Evolutionary conservation across 495 filamentous ascomycete species (phyloP), one percentile per base, ranked within the genome.

Genomic region (Xylaria acuta): DNA sequence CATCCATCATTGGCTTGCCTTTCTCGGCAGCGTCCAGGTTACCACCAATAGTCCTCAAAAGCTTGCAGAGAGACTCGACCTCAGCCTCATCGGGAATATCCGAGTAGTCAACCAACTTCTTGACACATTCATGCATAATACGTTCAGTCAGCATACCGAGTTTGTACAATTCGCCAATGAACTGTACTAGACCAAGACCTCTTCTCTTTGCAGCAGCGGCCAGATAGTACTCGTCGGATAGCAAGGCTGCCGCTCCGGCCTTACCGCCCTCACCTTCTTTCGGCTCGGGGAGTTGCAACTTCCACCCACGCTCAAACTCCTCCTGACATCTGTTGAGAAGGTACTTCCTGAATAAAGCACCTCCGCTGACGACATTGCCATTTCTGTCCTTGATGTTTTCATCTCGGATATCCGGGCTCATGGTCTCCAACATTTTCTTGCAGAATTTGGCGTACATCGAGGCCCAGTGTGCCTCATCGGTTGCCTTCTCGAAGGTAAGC

Each of bases 381-480:
- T 84, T 86, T 86, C 93, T 95, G 84, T 99, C 95, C 18, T 86
- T 87, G 75, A 98, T 94, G 76, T 89, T 94, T 85, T 98, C 95
- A 75, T 99, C 96, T 75, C 94, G 93, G 79, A 99, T 97, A 30
- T 97, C 95, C 8, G 91, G 81, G 83, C 94, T 97, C 95, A 98
- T 98, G 58, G 88, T 93, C 80, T 95, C 92, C 60, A 98, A 86
- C 96, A 99, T 99, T 66, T 91, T 89, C 86, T 96, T 94, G 86
- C 94, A 97, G 89, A 99, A 99, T 82, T 94, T 97, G 77, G 96
- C 97, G 79, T 98, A 98, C 94, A 98, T 99, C 22, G 93, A 93
- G 41, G 96, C 95, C 97, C 97, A 99, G 82, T 98, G 95, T 73
- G 95, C 94, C 81, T 99, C 96, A 81, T 99, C 96, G 36, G 94